Percentiles rank a stretch among this genome's conserved stretches.
Evolutionary conservation across 768 basidiomycete species (phyloP).

Genomic region (Xerocomus brunneocitrinus): DNA sequence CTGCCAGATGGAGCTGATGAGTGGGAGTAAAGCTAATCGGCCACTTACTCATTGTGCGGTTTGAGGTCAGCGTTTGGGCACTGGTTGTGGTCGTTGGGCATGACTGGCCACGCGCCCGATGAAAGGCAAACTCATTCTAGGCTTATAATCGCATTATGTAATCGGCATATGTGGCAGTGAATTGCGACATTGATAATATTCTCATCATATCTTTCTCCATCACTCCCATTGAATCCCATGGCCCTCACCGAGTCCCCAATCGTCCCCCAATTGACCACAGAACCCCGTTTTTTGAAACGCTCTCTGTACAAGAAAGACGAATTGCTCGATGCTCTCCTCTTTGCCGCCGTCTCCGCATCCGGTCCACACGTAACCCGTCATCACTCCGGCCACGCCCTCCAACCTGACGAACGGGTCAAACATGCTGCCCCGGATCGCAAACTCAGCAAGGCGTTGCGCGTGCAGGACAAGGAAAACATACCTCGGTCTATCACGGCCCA

Average conservation of each 20-base stretch:
- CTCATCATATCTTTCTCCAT: neutral
- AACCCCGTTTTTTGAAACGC: constrained; percentile 35
- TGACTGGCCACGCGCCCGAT: neutral
- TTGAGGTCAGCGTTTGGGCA: too few relatives aligned
- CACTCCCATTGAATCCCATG: constrained; percentile 12
- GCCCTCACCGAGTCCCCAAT: constrained; percentile 29
- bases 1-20: neutral
- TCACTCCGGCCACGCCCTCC: constrained; percentile 81
- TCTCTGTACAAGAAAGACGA: constrained; percentile 54
- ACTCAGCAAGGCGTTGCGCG: constrained; percentile 60
- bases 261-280: constrained; percentile 13
- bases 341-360: constrained; percentile 71
- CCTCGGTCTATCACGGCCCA: constrained; percentile 17
- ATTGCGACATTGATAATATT: neutral
- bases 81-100: neutral
- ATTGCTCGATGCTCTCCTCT: constrained; percentile 70
- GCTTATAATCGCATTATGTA: neutral
- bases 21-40: neutral
- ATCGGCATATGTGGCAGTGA: neutral
- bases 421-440: constrained; percentile 34
- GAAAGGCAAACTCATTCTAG: neutral
- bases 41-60: neutral
- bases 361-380: constrained; percentile 79
- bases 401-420: constrained; percentile 48
- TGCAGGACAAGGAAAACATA: constrained; percentile 51